Evolutionary conservation across 805 yeast genomes (phyloP), one percentile per base, ranked within the genome.

Genomic region (Suhomyces sp.): DNA sequence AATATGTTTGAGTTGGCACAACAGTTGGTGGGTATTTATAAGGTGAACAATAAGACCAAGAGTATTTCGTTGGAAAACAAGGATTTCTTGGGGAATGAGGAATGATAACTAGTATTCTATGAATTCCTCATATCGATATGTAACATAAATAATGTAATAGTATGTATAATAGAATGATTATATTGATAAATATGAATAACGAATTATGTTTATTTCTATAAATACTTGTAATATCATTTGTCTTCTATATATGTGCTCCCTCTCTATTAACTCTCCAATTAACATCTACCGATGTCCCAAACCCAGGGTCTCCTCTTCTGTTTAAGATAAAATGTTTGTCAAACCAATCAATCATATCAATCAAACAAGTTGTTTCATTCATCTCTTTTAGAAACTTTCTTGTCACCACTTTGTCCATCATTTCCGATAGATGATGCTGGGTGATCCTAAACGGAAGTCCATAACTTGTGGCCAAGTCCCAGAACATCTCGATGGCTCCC

Each of bases 1-100:
- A 93, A 95, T 58, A 93, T 93, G 99, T 93, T 95, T 60, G 99
- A 93, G 63, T 72, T 93, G 42, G 95, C 98, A 3, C 84, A 88
- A 49, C 93, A 88, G 53, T 70, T 93, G 46, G 96, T 93, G 22
- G 99, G 99, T 8, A 88, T 93, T 41, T 95, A 90, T 69, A 93
- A 95, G 60, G 90, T 84, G 40, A 78, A 83, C 48, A 91, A 91
- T 62, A 87, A 79, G 90, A 90, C 98, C 2, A 74, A 74, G 54
- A 86, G 95, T 52, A 84, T 88, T 17, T 78, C 95, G 3, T 54
- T 88, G 28, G 75, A 81, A 50, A 88, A 88, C 51, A 71, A 68
- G 38, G 88, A 81, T 31, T 61, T 65, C 35, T 46, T 63, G 38
- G 51, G 35, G 7, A 25, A 36, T 22, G 43, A 33, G 18, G 13